Evolutionary conservation across 2,329 filamentous ascomycete genomes (phyloP).

Genomic region (Apiospora sp.): DNA sequence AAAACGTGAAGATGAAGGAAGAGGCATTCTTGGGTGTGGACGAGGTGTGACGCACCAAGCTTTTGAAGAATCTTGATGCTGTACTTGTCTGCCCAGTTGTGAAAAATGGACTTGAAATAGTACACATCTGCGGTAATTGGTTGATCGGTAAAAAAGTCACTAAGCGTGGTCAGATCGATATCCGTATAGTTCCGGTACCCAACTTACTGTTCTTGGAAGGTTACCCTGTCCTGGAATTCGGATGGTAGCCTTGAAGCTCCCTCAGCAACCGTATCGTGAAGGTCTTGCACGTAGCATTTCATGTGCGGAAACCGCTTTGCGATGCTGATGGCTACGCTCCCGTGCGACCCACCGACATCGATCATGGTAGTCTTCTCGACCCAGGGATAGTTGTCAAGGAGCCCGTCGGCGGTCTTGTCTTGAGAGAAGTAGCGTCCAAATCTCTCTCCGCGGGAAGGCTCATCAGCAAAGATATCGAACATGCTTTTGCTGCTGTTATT

Average conservation of each 20-base stretch:
- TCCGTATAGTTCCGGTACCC: no score
- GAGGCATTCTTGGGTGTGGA: no score
- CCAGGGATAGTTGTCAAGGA: conserved; percentile 41
- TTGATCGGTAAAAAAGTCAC: background rate
- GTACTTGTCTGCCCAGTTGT: conserved; percentile 20
- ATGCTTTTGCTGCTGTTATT: background rate
- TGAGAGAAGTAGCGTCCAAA: background rate
- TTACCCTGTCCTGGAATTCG: background rate
- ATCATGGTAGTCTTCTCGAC: conserved; percentile 51
- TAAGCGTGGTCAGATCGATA: no score
- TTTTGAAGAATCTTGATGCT: conserved; percentile 8
- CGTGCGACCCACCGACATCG: conserved; percentile 40
- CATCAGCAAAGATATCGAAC: background rate
- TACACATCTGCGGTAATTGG: background rate
- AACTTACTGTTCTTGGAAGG: background rate
- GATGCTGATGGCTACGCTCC: conserved; percentile 28
- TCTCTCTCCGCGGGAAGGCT: background rate
- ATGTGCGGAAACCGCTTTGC: conserved; percentile 27
- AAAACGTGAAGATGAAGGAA: no score
- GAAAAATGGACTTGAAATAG: conserved; percentile 10
- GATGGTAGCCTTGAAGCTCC: conserved; percentile 25
- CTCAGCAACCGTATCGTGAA: conserved; percentile 25
- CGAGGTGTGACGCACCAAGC: no score
- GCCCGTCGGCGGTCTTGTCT: background rate
- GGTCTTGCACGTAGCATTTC: conserved; percentile 41